These are phyloP conservation scores for Colletotrichum sp. DNA, from an alignment of 2,329 filamentous ascomycete species.

Conservation along the genomic window DNA sequence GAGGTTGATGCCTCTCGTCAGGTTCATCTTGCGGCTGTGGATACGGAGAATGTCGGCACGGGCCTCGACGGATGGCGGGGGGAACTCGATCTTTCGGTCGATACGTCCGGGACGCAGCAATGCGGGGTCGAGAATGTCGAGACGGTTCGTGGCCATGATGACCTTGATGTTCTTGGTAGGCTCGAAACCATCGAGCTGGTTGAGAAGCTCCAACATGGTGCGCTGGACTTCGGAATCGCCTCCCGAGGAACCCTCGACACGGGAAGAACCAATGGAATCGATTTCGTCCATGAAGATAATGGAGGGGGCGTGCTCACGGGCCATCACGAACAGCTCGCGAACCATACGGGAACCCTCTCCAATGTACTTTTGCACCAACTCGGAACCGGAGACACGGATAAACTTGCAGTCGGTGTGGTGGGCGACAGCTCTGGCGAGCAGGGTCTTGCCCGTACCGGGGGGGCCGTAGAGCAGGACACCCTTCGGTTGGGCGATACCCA, in stretches of 20 bases:
- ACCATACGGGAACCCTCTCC: slow-evolving; percentile 98
- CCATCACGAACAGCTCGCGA: slow-evolving; percentile 98
- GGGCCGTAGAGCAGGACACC: slow-evolving; percentile 96
- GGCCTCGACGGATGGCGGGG: slow-evolving; percentile 93
- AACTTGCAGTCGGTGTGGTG: slow-evolving; percentile 99
- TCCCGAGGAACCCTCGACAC: slow-evolving; percentile 93
- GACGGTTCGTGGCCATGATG: slow-evolving; percentile 98
- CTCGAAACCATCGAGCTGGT: slow-evolving; percentile 98
- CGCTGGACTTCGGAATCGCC: slow-evolving; percentile 98
- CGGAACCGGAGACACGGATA: slow-evolving; percentile 94
- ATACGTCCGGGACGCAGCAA: slow-evolving; percentile 95
- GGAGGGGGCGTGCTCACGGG: slow-evolving; percentile 93
- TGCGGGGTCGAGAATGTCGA: slow-evolving; percentile 96
- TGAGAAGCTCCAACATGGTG: slow-evolving; percentile 97
- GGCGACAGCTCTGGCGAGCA: slow-evolving; percentile 92
- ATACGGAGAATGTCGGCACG: slow-evolving; percentile 97
- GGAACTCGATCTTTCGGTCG: slow-evolving; percentile 99
- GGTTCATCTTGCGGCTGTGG: slow-evolving; percentile 97
- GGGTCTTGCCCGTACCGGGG: slow-evolving; percentile 95
- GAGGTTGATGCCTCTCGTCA: slow-evolving; percentile 95
- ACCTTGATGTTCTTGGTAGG: slow-evolving; percentile 99
- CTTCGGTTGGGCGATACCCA: slow-evolving; percentile 98
- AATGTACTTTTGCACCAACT: slow-evolving; percentile 99
- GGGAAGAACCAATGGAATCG: slow-evolving; percentile 96
- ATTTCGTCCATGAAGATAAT: slow-evolving; percentile 99